phyloP scores from a whole-genome alignment of 139 green algal species.

The Yamagishiella unicocca region DNA sequence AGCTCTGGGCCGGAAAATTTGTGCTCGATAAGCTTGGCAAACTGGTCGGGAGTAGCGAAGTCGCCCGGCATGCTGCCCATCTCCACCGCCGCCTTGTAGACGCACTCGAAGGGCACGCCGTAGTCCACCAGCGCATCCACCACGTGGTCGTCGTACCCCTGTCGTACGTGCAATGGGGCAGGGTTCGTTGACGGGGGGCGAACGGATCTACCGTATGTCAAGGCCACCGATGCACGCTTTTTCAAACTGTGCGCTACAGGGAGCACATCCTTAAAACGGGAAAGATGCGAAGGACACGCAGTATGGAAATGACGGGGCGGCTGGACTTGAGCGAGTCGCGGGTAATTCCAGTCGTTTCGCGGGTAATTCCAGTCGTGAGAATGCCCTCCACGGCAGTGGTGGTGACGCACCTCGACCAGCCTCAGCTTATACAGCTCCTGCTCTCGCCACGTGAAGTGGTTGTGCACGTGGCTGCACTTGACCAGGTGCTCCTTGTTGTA shows the following conservation, averaged over 20 bases:
- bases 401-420: neutral
- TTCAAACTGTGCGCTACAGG: neutral
- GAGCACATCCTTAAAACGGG: neutral
- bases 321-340: neutral
- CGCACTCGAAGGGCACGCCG: neutral
- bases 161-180: neutral
- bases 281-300: neutral
- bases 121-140: slow-evolving; percentile 11
- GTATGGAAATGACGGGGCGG: neutral
- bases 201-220: too few relatives aligned
- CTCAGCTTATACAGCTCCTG: neutral
- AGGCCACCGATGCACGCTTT: neutral
- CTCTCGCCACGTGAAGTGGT: slow-evolving; percentile 13
- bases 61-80: too few relatives aligned
- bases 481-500: slow-evolving; percentile 70
- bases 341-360: too few relatives aligned
- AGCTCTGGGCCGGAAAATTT: neutral
- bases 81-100: neutral
- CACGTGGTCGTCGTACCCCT: neutral
- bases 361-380: neutral
- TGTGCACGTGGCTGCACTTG: slow-evolving; percentile 8
- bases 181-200: neutral
- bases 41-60: neutral
- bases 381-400: neutral
- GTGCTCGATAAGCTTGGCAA: neutral